A percentile compares a stretch with the other conserved stretches of the same genome.
These are phyloP conservation scores for Didymella glomerata DNA, from an alignment of 2,329 filamentous ascomycete genomes.

Conservation along the genomic window DNA sequence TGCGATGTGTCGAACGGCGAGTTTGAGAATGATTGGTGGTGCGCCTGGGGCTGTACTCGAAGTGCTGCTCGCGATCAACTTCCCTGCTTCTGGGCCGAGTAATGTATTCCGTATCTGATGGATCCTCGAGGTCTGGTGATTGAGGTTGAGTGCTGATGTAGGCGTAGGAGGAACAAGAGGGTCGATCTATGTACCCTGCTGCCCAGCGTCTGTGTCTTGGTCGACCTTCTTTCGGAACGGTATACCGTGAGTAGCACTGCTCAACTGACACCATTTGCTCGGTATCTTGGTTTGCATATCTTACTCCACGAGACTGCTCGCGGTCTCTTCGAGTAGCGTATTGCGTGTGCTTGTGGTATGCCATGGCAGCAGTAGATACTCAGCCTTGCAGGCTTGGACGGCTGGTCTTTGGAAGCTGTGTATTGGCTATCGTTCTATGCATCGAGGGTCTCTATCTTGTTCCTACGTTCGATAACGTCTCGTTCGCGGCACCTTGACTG, in stretches of 20 bases:
- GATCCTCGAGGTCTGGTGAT: not conserved
- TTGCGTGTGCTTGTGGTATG: too few species aligned
- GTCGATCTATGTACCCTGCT: constrained; percentile 6
- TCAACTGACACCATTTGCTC: not conserved
- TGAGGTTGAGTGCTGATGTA: constrained; percentile 6
- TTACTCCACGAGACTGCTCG: too few species aligned
- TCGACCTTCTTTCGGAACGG: not conserved
- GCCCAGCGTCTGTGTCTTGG: constrained; percentile 10
- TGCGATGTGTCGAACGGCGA: not conserved
- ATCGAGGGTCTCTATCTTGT: too few species aligned
- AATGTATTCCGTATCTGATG: constrained; percentile 6
- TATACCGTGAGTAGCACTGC: not conserved
- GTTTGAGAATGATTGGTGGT: not conserved
- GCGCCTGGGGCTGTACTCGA: not conserved
- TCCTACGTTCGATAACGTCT: too few species aligned
- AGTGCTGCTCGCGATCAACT: not conserved
- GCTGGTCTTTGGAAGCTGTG: too few species aligned
- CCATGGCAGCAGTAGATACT: too few species aligned
- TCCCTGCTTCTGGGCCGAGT: not conserved
- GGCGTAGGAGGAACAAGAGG: constrained; percentile 2
- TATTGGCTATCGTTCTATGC: too few species aligned
- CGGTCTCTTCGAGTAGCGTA: too few species aligned
- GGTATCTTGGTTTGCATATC: too few species aligned
- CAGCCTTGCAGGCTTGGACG: too few species aligned
- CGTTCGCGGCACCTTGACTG: not conserved